Evolutionary conservation across 2,329 filamentous ascomycete species (phyloP).

Genomic region (Scolecobasidium constrictum): DNA sequence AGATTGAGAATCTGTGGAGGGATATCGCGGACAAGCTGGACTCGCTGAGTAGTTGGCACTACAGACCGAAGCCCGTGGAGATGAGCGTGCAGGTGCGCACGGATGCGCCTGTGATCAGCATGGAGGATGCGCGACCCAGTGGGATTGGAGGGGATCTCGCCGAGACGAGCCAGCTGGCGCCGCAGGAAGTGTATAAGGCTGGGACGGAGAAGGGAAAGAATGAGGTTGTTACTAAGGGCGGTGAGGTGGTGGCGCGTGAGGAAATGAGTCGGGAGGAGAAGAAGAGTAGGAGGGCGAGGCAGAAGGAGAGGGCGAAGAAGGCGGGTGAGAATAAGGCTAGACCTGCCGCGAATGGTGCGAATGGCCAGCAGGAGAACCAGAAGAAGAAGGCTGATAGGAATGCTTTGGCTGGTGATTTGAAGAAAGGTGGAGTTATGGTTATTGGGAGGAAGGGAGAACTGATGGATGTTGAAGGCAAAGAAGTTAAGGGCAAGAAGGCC

Average conservation of each 20-base stretch:
- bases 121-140: constrained; percentile 90
- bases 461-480: constrained; percentile 69
- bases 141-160: constrained; percentile 59
- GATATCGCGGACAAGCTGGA: constrained; percentile 73
- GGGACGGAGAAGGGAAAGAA: constrained; percentile 55
- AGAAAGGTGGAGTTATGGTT: constrained; percentile 80
- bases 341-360: constrained; percentile 35
- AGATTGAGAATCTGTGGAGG: constrained; percentile 75
- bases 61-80: constrained; percentile 77
- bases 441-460: constrained; percentile 85
- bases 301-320: constrained; percentile 78
- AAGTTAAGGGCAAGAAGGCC: constrained; percentile 7
- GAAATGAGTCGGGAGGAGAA: constrained; percentile 88
- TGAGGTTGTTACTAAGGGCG: constrained; percentile 69
- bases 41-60: constrained; percentile 85
- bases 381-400: constrained; percentile 50
- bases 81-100: constrained; percentile 77
- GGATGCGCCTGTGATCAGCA: constrained; percentile 81
- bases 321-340: constrained; percentile 41
- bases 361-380: constrained; percentile 43
- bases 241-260: constrained; percentile 65
- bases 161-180: constrained; percentile 60
- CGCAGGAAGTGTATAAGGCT: constrained; percentile 88
- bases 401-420: constrained; percentile 54
- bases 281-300: constrained; percentile 59